Evolutionary conservation across 2,329 filamentous ascomycete species (phyloP).

Genomic region (Talaromyces rugulosus): DNA sequence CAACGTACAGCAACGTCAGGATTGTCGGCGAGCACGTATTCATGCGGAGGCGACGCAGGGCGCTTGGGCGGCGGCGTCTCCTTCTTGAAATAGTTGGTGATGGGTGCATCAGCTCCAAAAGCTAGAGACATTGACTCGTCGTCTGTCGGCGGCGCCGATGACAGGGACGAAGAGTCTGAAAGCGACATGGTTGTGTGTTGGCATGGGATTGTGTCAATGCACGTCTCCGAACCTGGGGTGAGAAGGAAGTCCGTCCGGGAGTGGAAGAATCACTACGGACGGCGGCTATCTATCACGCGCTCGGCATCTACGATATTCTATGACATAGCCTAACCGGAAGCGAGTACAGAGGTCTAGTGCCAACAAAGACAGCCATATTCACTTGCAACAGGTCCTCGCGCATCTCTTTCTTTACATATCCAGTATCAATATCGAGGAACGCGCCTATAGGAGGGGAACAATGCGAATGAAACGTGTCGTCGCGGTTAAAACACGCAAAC

Average conservation of each 20-base stretch:
- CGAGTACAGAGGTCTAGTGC: slow-evolving; percentile 9
- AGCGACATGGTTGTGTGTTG: slow-evolving; percentile 37
- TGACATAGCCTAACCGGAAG: slow-evolving; percentile 22
- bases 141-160: slow-evolving; percentile 56
- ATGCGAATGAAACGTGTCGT: background rate
- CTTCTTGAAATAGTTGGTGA: slow-evolving; percentile 47
- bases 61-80: slow-evolving; percentile 68
- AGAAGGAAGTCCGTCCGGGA: slow-evolving; percentile 18
- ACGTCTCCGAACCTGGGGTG: slow-evolving; percentile 14
- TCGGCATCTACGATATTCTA: slow-evolving; percentile 20
- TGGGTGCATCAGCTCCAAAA: slow-evolving; percentile 37
- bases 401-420: background rate
- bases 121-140: slow-evolving; percentile 48
- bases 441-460: background rate
- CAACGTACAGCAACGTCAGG: slow-evolving; percentile 82
- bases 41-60: slow-evolving; percentile 82
- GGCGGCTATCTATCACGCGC: slow-evolving; percentile 30
- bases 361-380: background rate
- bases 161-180: slow-evolving; percentile 55
- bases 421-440: background rate
- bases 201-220: slow-evolving; percentile 23
- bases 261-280: slow-evolving; percentile 18
- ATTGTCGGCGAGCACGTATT: slow-evolving; percentile 86
- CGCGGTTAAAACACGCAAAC: background rate
- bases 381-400: background rate